Base-by-base conservation (phyloP, 2,329 filamentous ascomycete genomes). In the Botrytis tulipae region DNA sequence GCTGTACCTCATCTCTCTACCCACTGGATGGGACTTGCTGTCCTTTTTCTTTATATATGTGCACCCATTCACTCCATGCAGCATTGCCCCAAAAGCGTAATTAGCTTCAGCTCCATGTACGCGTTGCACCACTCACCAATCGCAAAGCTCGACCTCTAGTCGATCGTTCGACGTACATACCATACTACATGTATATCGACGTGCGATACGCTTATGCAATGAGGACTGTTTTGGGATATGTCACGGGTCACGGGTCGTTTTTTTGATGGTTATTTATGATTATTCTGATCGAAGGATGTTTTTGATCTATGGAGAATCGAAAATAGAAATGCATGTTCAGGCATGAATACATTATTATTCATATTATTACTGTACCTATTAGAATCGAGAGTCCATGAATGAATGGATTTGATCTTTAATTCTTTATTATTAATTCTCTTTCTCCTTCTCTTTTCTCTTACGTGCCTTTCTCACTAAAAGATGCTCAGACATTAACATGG, bases 21-120 rank as follows among this genome's bases (percentile, higher is more conserved):
- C 60, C 59, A 72, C 70, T 59, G 70, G 44, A 72, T 37, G 70
- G 70, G 37, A 72, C 70, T 67, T 25, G 35, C 22, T 72, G 60
- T 35, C 70, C 70, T 42, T 67, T 65, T 67, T 32, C 60, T 42
- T 72, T 72, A 72, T 72, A 66, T 66, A 67, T 57, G 59, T 72
- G 48, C 70, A n/a, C 60, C 70, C 70, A 66, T 72, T 67, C 42
- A 42, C 61, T 25, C 60, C 22, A 72, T 72, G 70, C 60, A 72
- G 16, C 8, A 32, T 32, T 37, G 10, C n/a, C 70, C 37, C 35
- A 67, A 72, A 72, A 62, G 29, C 46, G 60, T 25, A 72, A 72
- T 51, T 40, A 67, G 70, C 60, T 67, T 72, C 70, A 72, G 70
- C 70, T 71, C 44, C 60, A 54, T 65, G 20, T 48, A 20, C 10